A percentile compares a stretch with the other conserved stretches of the same genome.
Evolutionary conservation across 495 filamentous ascomycete genomes (phyloP).

Genomic region (Aspergillus panamensis): DNA sequence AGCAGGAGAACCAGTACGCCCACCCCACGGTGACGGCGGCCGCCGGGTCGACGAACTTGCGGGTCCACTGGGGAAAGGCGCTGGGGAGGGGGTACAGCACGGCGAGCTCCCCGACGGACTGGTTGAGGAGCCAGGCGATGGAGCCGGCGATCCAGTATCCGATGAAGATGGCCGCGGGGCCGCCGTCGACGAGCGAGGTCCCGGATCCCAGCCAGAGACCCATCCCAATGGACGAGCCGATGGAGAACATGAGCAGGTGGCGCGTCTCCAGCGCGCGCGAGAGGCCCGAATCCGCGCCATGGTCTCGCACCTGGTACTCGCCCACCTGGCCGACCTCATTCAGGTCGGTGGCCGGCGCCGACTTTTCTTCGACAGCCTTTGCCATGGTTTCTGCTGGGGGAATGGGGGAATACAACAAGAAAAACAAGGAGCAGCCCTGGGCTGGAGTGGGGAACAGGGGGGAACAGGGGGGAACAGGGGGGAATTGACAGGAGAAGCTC

Average conservation of each 20-base stretch:
- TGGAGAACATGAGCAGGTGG: constrained; percentile 8
- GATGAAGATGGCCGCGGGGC: constrained; percentile 65
- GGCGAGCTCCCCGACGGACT: constrained; percentile 66
- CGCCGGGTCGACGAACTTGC: constrained; percentile 65
- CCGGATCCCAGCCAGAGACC: constrained; percentile 76
- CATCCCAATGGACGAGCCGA: constrained; percentile 48
- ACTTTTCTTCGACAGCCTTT: constrained; percentile 3
- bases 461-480: too few relatives aligned
- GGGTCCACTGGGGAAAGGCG: constrained; percentile 69
- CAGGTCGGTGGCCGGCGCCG: not conserved
- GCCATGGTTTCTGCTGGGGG: not conserved
- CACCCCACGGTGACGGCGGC: constrained; percentile 68
- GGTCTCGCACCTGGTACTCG: constrained; percentile 1
- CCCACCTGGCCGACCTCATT: constrained; percentile 5
- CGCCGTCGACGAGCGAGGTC: constrained; percentile 59
- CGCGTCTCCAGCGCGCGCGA: not conserved
- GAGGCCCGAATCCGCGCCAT: constrained; percentile 6
- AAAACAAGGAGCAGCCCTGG: too few relatives aligned
- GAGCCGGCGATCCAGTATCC: constrained; percentile 66
- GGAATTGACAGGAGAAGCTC: too few relatives aligned
- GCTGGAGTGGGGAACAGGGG: too few relatives aligned
- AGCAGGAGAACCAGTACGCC: constrained; percentile 47
- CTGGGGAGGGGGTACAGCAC: constrained; percentile 70
- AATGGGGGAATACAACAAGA: too few relatives aligned
- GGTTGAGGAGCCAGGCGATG: constrained; percentile 57